phyloP scores from a whole-genome alignment of 2,329 filamentous ascomycete genomes.

The Coniochaeta sp. region DNA sequence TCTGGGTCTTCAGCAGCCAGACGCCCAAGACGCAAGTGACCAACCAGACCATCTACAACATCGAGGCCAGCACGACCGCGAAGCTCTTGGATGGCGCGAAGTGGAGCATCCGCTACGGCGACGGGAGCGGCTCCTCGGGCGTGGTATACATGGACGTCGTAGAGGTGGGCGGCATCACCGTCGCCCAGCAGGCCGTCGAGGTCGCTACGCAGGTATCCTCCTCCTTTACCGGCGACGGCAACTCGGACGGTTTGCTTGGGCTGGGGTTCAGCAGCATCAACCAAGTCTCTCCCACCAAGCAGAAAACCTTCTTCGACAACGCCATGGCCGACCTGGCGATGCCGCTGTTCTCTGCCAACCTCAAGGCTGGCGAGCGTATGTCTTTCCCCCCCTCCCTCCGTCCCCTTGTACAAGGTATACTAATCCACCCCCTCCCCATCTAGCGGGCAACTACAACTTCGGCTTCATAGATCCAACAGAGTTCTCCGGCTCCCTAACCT shows the following conservation, averaged over 20 bases:
- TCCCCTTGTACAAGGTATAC: too few species aligned
- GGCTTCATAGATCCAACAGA: slow-evolving; percentile 46
- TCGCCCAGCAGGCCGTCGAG: slow-evolving; percentile 56
- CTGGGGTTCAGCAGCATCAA: slow-evolving; percentile 55
- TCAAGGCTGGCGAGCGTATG: slow-evolving; percentile 27
- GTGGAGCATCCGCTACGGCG: slow-evolving; percentile 58
- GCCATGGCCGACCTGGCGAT: slow-evolving; percentile 23
- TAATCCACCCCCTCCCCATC: slow-evolving; percentile 57
- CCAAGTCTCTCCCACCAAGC: slow-evolving; percentile 46
- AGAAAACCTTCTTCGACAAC: slow-evolving; percentile 37
- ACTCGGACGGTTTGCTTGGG: slow-evolving; percentile 41
- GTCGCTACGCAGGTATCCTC: slow-evolving; percentile 51
- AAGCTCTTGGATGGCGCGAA: slow-evolving; percentile 31
- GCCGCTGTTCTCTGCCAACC: slow-evolving; percentile 27
- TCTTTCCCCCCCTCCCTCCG: slow-evolving; percentile 43
- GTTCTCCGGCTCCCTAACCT: slow-evolving; percentile 50
- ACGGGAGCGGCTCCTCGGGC: slow-evolving; percentile 54
- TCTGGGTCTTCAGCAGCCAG: slow-evolving; percentile 61
- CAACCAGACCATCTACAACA: slow-evolving; percentile 52
- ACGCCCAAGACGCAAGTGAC: slow-evolving; percentile 36
- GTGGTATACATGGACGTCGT: slow-evolving; percentile 59
- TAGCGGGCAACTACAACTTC: slow-evolving; percentile 29
- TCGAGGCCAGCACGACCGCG: slow-evolving; percentile 30
- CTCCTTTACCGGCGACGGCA: slow-evolving; percentile 24
- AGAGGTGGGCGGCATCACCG: slow-evolving; percentile 50